Base-by-base conservation (phyloP, 1,284 basidiomycete genomes). In the Calocybe gambosa region DNA sequence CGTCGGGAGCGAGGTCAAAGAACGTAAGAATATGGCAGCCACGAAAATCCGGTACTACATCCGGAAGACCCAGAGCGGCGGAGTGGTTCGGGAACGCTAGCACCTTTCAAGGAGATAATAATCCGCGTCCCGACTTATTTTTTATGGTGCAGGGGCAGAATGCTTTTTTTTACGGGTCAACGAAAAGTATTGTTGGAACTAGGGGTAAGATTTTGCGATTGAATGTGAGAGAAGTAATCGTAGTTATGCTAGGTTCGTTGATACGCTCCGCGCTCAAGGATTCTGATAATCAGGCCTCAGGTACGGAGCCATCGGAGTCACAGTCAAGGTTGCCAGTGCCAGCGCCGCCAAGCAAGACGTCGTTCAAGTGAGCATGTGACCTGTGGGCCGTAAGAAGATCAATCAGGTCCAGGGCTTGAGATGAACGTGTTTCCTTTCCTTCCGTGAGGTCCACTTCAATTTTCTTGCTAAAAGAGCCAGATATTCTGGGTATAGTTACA, bases 1-100 rank as follows among this genome's bases (percentile, higher is more conserved):
- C 16, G 33, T 45, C 49, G 49, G 51, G 45, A 42, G 34, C 45
- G 38, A 47, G 21, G 45, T 42, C 19, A 46, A 48, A 47, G 31
- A 16, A 34, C 26, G 29, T 21, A 45, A 23, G 37, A 41, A 33
- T 33, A 39, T 23, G 25, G 13, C 26, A 20, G 12, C 18, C 12
- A 35, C 28, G 39, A 45, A 38, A 49, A 23, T 47, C 36, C 21
- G 41, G 42, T 43, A 43, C 18, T 31, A 36, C 37, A 21, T 34
- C 42, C 46, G 46, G 26, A 31, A 20, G 29, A 37, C 16, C 45
- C 39, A 41, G 28, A 10, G 31, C 8, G 39, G 45, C 34, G 45
- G 39, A 36, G 16, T n/a, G n/a, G 15, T n/a, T 18, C 8, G 29
- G 21, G 21, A 23, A 23, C 21, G 7, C 21, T 23, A 4, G 3